A percentile compares a stretch with the other conserved stretches of the same genome.
Conservation (phyloP, 2,329 filamentous ascomycete genomes). For the Grosmannia serpens region DNA sequence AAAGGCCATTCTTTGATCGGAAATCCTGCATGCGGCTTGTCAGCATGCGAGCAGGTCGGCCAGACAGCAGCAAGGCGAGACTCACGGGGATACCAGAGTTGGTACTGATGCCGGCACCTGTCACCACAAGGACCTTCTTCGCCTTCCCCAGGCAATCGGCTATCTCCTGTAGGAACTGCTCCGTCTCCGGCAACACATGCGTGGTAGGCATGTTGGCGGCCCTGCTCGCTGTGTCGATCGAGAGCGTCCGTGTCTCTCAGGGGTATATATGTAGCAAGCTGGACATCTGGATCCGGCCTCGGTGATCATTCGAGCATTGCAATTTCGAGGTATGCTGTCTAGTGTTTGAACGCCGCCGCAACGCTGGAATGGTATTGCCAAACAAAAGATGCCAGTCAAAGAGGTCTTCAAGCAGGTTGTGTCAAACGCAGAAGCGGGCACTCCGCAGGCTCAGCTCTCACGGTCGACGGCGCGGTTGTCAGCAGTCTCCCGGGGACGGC, state of each 20-base stretch:
- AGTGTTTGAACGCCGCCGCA: neutral
- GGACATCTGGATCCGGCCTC: neutral
- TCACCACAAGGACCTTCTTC: conserved; percentile 59
- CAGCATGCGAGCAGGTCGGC: neutral
- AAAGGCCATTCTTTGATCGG: conserved; percentile 60
- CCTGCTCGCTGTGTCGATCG: neutral
- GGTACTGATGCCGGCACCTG: conserved; percentile 63
- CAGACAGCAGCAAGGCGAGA: neutral
- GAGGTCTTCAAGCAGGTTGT: neutral
- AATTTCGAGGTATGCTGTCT: neutral
- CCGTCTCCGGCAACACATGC: conserved; percentile 40
- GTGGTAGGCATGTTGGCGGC: conserved; percentile 42
- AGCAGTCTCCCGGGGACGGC: neutral
- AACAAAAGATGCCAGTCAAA: neutral
- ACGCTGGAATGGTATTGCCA: neutral
- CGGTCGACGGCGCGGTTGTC: neutral
- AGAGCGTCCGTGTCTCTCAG: neutral
- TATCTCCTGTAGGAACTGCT: conserved; percentile 48
- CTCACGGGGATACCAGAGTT: conserved; percentile 64
- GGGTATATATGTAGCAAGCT: neutral
- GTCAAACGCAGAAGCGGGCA: neutral
- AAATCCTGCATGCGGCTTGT: conserved; percentile 42
- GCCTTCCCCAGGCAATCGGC: conserved; percentile 53
- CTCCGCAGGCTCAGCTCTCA: neutral
- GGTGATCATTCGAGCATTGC: neutral